phyloP scores from a whole-genome alignment of 2,329 filamentous ascomycete genomes.

The Scedosporium aurantiacum region DNA sequence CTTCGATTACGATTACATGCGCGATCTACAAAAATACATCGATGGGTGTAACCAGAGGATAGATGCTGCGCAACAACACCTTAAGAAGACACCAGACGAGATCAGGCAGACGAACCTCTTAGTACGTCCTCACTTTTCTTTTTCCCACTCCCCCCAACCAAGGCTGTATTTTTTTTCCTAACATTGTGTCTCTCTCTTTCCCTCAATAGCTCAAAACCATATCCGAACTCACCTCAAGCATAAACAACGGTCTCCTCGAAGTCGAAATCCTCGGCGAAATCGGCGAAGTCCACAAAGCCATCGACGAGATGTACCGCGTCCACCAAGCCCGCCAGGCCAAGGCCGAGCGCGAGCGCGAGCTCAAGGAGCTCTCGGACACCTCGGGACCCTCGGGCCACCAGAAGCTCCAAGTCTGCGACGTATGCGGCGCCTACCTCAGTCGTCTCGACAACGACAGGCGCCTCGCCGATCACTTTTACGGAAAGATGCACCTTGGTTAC shows the following conservation, averaged over 20 bases:
- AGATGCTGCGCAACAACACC: conserved; percentile 72
- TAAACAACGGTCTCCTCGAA: conserved; percentile 75
- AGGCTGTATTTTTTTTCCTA: conserved; percentile 1
- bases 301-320: conserved; percentile 81
- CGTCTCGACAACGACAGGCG: conserved; percentile 88
- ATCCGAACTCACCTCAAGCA: conserved; percentile 64
- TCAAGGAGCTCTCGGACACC: conserved; percentile 85
- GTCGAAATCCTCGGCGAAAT: conserved; percentile 76
- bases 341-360: conserved; percentile 71
- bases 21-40: conserved; percentile 92
- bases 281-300: conserved; percentile 67
- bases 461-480: conserved; percentile 94
- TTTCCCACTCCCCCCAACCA: not conserved
- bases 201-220: conserved; percentile 61
- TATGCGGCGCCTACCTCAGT: conserved; percentile 89
- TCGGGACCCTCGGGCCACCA: conserved; percentile 89
- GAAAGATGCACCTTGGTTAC: conserved; percentile 98
- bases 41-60: conserved; percentile 94
- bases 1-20: conserved; percentile 94
- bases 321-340: conserved; percentile 72
- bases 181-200: not conserved
- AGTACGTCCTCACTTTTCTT: conserved; percentile 24
- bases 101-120: conserved; percentile 88
- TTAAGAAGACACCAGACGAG: conserved; percentile 97
- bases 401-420: conserved; percentile 96